Percentiles rank a stretch among this genome's conserved stretches.
Evolutionary conservation across 768 basidiomycete genomes (phyloP).

Genomic region (Kwoniella botswanensis): DNA sequence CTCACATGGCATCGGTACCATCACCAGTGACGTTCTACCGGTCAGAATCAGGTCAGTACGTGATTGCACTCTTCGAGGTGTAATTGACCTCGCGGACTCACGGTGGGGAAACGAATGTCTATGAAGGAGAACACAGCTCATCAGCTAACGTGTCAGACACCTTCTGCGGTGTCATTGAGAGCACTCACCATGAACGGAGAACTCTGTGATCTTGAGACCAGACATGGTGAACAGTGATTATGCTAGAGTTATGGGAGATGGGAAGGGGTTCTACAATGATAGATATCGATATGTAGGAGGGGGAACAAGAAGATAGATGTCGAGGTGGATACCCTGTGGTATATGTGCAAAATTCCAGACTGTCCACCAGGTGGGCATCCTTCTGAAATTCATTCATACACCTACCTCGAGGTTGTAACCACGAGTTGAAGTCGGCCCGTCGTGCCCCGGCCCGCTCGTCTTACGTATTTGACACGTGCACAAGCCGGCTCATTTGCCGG

Average conservation of each 20-base stretch:
- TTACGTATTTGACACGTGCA: background rate
- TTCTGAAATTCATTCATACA: background rate
- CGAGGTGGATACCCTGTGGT: conserved; percentile 15
- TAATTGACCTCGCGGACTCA: conserved; percentile 17
- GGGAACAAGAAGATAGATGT: background rate
- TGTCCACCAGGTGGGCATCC: background rate
- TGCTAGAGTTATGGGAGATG: background rate
- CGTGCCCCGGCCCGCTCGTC: background rate
- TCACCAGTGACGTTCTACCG: conserved; percentile 77
- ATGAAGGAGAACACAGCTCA: conserved; percentile 10
- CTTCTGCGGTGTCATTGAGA: background rate
- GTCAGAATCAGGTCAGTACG: background rate
- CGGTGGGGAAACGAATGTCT: conserved; percentile 91
- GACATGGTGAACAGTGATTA: conserved; percentile 32
- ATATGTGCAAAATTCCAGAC: background rate
- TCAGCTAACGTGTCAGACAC: background rate
- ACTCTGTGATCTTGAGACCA: conserved; percentile 51
- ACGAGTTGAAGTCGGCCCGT: conserved; percentile 5
- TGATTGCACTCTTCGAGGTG: background rate
- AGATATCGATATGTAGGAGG: no score
- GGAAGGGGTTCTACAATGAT: no score
- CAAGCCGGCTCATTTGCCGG: conserved; percentile 2
- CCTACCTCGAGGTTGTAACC: background rate
- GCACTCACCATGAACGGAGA: conserved; percentile 56
- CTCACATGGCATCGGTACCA: conserved; percentile 90